Base-by-base conservation (phyloP, 2,329 filamentous ascomycete species). In the Cladosporium cucumerinum region DNA sequence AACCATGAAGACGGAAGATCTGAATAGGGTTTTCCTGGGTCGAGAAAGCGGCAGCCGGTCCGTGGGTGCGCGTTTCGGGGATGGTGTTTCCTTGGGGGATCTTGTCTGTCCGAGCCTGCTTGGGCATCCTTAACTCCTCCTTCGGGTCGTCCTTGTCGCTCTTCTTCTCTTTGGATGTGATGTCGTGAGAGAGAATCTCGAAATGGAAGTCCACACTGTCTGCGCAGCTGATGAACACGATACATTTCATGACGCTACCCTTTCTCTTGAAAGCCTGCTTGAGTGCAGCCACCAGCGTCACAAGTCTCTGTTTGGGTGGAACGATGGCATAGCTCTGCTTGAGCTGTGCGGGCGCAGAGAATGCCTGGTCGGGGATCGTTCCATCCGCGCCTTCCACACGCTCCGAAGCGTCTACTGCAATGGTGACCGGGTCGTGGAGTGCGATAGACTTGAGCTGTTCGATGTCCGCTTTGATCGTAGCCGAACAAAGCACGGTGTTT, bases 131-230 rank as follows among this genome's bases (percentile, higher is more conserved):
- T n/a, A 54, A 25, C 25, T 64, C 61, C 32, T 73, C 62, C n/a
- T 64, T 34, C 5, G 58, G 28, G 7, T 62, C 43, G 26, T 63
- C 34, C 34, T 64, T 64, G 26, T 72, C 69, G n/a, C 72, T 63
- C 51, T 67, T 23, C 71, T 68, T 65, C 23, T 11, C 59, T n/a
- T 76, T 78, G 10, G 81, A 87, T 21, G 66, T 39, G 34, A 74
- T 68, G 58, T 78, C 77, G 21, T 78, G 79, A 7, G 83, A 89
- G 65, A 99, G 86, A 3, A 97, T 81, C 66, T 96, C 90, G 75
- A 93, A 98, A 76, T 98, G 94, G 72, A 97, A 99, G 75, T 99
- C 93, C 66, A 98, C 95, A 1, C 92, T 95, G 76, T 99, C 95
- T 23, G 95, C 93, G 73, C 95, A 99, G 12, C 94, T 97, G 57